Conservation (phyloP, 2,329 filamentous ascomycete species). For the Pyrenophora graminea region DNA sequence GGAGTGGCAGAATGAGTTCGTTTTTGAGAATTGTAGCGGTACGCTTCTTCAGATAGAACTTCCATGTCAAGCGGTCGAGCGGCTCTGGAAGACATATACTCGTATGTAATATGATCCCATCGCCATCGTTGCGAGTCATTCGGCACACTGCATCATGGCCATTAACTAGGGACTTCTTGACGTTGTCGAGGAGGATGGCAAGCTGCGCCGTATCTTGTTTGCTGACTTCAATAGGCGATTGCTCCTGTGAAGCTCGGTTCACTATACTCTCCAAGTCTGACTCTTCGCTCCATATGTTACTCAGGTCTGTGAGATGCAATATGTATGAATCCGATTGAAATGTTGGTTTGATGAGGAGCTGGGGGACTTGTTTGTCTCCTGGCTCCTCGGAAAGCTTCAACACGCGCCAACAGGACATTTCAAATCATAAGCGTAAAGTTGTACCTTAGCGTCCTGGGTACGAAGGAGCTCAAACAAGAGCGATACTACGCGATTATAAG, state of each 20-base stretch:
- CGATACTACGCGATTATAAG: background rate
- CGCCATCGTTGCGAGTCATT: slow-evolving; percentile 35
- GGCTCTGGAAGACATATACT: slow-evolving; percentile 66
- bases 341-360: slow-evolving; percentile 65
- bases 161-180: slow-evolving; percentile 55
- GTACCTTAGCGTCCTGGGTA: too few species aligned
- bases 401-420: slow-evolving; percentile 44
- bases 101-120: slow-evolving; percentile 57
- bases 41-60: slow-evolving; percentile 58
- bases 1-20: slow-evolving; percentile 58
- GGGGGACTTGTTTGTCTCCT: slow-evolving; percentile 51
- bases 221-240: slow-evolving; percentile 74
- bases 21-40: slow-evolving; percentile 50
- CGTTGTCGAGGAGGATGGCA: slow-evolving; percentile 66
- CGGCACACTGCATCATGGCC: slow-evolving; percentile 45
- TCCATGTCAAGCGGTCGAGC: slow-evolving; percentile 68
- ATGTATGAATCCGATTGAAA: slow-evolving; percentile 64
- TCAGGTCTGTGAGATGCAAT: slow-evolving; percentile 71
- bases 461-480: background rate
- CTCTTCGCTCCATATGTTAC: slow-evolving; percentile 72
- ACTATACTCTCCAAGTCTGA: slow-evolving; percentile 67
- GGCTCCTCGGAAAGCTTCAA: slow-evolving; percentile 33
- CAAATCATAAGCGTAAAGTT: background rate
- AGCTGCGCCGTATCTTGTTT: slow-evolving; percentile 68
- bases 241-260: slow-evolving; percentile 63